A percentile compares a stretch with the other conserved stretches of the same genome.
Evolutionary conservation across 129 eudicot species (phyloP).

Genomic region (Escallonia herrerae): DNA sequence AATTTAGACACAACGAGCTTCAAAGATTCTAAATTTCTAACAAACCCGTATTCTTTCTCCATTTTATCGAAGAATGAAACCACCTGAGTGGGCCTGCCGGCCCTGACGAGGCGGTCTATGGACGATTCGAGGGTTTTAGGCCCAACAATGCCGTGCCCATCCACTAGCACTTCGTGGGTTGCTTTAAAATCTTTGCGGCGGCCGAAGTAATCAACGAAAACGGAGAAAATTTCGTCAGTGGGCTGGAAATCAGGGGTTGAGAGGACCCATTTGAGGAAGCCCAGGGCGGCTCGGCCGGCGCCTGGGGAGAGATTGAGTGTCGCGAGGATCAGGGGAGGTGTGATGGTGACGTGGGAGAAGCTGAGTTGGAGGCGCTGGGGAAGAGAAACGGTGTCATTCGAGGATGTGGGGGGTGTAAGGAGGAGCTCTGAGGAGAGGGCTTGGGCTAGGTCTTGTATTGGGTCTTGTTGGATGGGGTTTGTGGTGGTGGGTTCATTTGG

Average conservation of each 20-base stretch:
- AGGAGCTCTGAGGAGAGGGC: slow-evolving; percentile 62
- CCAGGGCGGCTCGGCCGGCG: slow-evolving; percentile 61
- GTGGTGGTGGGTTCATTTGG: background rate
- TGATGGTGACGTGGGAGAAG: slow-evolving; percentile 46
- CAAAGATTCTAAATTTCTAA: slow-evolving; percentile 42
- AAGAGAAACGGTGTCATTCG: slow-evolving; percentile 27
- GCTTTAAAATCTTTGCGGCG: slow-evolving; percentile 87
- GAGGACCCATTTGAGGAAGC: slow-evolving; percentile 63
- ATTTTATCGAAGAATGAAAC: slow-evolving; percentile 59
- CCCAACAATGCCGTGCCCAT: slow-evolving; percentile 43
- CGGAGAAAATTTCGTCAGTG: slow-evolving; percentile 44
- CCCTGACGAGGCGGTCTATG: slow-evolving; percentile 65
- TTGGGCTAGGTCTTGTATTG: slow-evolving; percentile 21
- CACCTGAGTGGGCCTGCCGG: slow-evolving; percentile 62
- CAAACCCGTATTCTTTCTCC: slow-evolving; percentile 77
- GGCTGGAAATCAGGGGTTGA: slow-evolving; percentile 37
- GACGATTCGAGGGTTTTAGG: slow-evolving; percentile 31
- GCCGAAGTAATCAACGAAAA: slow-evolving; percentile 70
- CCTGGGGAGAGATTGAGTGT: slow-evolving; percentile 56
- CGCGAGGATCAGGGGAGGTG: slow-evolving; percentile 34
- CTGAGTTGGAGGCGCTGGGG: slow-evolving; percentile 50
- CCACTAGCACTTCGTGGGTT: slow-evolving; percentile 45
- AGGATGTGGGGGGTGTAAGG: slow-evolving; percentile 25
- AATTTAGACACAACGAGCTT: slow-evolving; percentile 50
- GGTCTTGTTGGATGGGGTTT: slow-evolving; percentile 11